These are phyloP conservation scores for Cryptococcus maquisensis DNA, from an alignment of 1,284 basidiomycete species.

Conservation along the genomic window DNA sequence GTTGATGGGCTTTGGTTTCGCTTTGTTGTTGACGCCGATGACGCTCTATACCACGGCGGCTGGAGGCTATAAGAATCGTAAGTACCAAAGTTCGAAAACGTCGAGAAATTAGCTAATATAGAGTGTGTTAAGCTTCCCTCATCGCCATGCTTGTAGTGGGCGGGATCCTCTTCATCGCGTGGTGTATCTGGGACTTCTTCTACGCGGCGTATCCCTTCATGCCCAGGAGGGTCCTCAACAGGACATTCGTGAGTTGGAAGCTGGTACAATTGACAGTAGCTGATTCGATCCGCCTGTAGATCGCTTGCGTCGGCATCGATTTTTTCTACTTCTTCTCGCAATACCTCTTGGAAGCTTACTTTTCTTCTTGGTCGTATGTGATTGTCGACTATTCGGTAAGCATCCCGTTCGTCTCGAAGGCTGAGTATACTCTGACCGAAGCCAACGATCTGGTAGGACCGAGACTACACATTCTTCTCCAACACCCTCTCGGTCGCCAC, in stretches of 20 bases:
- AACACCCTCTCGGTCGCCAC: slow-evolving; percentile 42
- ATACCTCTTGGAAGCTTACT: slow-evolving; percentile 45
- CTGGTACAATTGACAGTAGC: too few species aligned
- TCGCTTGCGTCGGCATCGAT: too few species aligned
- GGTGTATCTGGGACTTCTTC: slow-evolving; percentile 44
- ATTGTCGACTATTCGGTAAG: slow-evolving; percentile 34
- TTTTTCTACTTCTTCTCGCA: slow-evolving; percentile 45
- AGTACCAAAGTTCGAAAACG: too few species aligned
- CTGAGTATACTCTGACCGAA: too few species aligned
- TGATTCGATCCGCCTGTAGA: too few species aligned
- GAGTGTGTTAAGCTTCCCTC: too few species aligned
- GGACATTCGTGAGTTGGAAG: too few species aligned
- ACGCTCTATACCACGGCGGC: slow-evolving; percentile 38
- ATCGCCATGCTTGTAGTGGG: slow-evolving; percentile 50
- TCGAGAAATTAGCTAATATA: too few species aligned
- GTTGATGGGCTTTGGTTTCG: slow-evolving; percentile 44
- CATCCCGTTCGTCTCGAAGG: too few species aligned
- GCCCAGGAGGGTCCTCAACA: slow-evolving; percentile 49
- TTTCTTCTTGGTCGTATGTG: slow-evolving; percentile 46
- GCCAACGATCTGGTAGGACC: too few species aligned
- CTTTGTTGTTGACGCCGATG: slow-evolving; percentile 46
- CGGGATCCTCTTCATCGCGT: slow-evolving; percentile 42
- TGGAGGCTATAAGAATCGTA: slow-evolving; percentile 43
- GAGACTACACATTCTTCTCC: slow-evolving; percentile 33
- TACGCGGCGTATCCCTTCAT: slow-evolving; percentile 46